These are phyloP conservation scores for Alternaria sp. DNA, from an alignment of 2,329 filamentous ascomycete species.

Conservation along the genomic window DNA sequence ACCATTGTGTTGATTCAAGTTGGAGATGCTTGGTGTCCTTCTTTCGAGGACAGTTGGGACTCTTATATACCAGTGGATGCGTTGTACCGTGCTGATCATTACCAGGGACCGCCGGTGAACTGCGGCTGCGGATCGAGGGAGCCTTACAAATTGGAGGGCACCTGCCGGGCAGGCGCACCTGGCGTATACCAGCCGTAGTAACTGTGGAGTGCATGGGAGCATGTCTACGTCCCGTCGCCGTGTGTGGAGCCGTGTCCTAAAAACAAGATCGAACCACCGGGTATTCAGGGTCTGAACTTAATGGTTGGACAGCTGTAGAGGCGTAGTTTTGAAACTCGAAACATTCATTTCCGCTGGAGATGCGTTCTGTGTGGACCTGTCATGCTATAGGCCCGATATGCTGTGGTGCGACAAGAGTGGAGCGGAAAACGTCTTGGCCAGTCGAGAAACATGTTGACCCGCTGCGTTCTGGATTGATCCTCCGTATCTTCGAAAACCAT, in stretches of 20 bases:
- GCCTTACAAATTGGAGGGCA: slow-evolving; percentile 13
- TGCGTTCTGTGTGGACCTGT: neutral
- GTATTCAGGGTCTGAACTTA: slow-evolving; percentile 24
- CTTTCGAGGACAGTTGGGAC: neutral
- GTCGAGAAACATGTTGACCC: neutral
- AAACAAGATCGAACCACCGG: slow-evolving; percentile 29
- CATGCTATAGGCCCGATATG: slow-evolving; percentile 4
- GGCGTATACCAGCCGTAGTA: slow-evolving; percentile 30
- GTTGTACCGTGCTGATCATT: slow-evolving; percentile 1
- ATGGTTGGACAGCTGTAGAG: neutral
- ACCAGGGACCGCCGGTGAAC: neutral
- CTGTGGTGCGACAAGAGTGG: slow-evolving; percentile 2
- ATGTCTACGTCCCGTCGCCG: slow-evolving; percentile 7
- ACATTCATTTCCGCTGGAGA: slow-evolving; percentile 4
- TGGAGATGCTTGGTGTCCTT: slow-evolving; percentile 15
- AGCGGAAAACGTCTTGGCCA: neutral
- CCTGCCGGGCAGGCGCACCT: slow-evolving; percentile 2
- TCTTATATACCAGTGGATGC: slow-evolving; percentile 27
- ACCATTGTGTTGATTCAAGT: slow-evolving; percentile 28
- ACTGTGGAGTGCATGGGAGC: slow-evolving; percentile 38
- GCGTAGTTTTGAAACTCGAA: slow-evolving; percentile 5
- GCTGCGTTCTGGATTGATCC: neutral
- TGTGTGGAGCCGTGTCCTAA: slow-evolving; percentile 11
- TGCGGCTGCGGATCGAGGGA: slow-evolving; percentile 15
- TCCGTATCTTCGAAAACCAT: neutral